phyloP scores from a whole-genome alignment of 2,329 filamentous ascomycete genomes.

The Pestalotiopsis sp. region DNA sequence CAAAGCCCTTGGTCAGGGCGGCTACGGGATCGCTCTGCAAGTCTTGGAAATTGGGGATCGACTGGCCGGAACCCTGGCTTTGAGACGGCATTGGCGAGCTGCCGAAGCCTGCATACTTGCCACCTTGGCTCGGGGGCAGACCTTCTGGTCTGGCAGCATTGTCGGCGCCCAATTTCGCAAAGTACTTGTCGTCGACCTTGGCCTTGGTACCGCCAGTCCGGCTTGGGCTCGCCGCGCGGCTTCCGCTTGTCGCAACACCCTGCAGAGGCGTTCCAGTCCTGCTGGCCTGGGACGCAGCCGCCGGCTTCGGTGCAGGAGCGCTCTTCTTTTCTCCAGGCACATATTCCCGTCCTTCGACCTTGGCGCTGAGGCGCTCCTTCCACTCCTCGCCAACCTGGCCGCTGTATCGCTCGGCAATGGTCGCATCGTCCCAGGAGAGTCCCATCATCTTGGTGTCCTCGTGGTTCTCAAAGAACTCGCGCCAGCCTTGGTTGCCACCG shows the following conservation, averaged over 20 bases:
- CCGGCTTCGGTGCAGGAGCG: conserved; percentile 31
- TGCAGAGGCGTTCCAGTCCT: conserved; percentile 40
- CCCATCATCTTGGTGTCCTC: conserved; percentile 67
- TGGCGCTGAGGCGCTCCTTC: conserved; percentile 85
- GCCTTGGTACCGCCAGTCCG: conserved; percentile 46
- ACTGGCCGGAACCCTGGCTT: conserved; percentile 38
- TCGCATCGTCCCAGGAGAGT: conserved; percentile 80
- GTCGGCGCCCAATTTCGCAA: conserved; percentile 79
- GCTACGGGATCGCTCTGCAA: conserved; percentile 89
- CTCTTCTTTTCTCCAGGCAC: conserved; percentile 69
- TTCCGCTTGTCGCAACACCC: conserved; percentile 36
- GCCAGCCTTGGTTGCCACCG: conserved; percentile 88
- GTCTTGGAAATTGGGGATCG: conserved; percentile 75
- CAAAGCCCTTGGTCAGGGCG: conserved; percentile 88
- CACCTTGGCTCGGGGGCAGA: conserved; percentile 85
- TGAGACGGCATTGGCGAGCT: conserved; percentile 65
- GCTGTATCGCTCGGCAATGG: conserved; percentile 87
- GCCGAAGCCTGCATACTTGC: conserved; percentile 90
- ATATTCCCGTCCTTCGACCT: conserved; percentile 87
- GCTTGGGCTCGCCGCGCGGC: conserved; percentile 41
- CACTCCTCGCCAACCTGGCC: conserved; percentile 91
- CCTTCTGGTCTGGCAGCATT: conserved; percentile 77
- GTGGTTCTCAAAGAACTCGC: conserved; percentile 80
- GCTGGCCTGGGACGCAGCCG: conserved; percentile 33
- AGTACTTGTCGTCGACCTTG: conserved; percentile 83